Percentiles rank a stretch among this genome's conserved stretches.
These are phyloP conservation scores for Cunninghamia lanceolata DNA, from an alignment of 75 land plant genomes.

Conservation along the genomic window DNA sequence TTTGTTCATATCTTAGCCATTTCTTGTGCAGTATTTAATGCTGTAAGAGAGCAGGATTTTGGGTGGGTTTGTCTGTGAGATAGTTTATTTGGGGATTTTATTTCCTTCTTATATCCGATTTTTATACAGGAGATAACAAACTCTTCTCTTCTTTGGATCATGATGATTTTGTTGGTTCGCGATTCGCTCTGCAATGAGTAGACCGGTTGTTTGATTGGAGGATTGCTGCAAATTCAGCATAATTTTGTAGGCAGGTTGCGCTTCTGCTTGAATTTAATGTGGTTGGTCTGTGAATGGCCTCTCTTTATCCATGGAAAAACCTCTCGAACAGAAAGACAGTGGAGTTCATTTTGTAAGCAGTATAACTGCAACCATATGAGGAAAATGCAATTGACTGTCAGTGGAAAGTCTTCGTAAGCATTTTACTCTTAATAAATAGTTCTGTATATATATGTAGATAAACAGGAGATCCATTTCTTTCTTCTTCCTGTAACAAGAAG, in stretches of 20 bases:
- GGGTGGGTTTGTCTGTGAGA: slow-evolving; percentile 3
- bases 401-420: background rate
- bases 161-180: background rate
- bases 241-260: background rate
- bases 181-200: background rate
- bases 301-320: background rate
- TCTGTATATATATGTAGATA: background rate
- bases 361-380: background rate
- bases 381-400: background rate
- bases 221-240: slow-evolving; percentile 6
- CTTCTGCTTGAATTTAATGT: background rate
- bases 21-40: slow-evolving; percentile 17
- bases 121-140: background rate
- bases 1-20: slow-evolving; percentile 24
- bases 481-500: background rate
- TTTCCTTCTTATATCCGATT: background rate
- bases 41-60: slow-evolving; percentile 18
- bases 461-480: background rate
- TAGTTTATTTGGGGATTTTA: background rate
- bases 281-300: background rate
- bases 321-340: background rate
- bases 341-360: background rate
- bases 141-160: background rate
- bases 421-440: background rate
- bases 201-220: background rate